Conservation (phyloP, 345 rosid genomes). For the Heritiera fomes region DNA sequence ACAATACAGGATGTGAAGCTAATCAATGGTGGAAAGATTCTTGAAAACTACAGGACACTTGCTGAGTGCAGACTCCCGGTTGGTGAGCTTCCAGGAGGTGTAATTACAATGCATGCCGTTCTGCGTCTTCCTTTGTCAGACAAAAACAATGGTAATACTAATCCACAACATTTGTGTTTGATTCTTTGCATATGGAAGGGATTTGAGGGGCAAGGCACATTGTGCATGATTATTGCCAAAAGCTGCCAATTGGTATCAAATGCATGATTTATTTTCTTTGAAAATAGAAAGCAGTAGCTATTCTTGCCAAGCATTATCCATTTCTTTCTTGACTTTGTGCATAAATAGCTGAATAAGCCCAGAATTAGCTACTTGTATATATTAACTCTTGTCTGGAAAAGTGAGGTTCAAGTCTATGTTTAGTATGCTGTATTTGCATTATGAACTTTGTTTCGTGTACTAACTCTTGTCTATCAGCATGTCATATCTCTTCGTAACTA, state of each 20-base stretch:
- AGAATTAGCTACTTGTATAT: background rate
- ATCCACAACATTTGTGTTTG: background rate
- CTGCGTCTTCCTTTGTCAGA: conserved; percentile 61
- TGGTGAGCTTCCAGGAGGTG: conserved; percentile 62
- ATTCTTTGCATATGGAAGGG: background rate
- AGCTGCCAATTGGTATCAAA: no score
- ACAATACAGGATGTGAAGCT: conserved; percentile 64
- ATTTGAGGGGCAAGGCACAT: background rate
- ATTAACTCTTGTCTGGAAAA: no score
- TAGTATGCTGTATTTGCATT: background rate
- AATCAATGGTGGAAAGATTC: conserved; percentile 70
- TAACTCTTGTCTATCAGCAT: background rate
- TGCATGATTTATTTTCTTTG: no score
- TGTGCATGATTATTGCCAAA: background rate
- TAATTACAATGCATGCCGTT: conserved; percentile 83
- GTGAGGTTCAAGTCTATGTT: background rate
- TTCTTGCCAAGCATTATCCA: no score
- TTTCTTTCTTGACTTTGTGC: no score
- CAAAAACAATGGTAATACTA: conserved; percentile 51
- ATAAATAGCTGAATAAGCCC: no score
- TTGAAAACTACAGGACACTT: conserved; percentile 69
- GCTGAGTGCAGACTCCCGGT: conserved; percentile 66
- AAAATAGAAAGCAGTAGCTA: no score
- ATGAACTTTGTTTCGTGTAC: background rate
- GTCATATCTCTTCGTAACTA: background rate